phyloP scores from a whole-genome alignment of 176 grass and related monocot genomes.

The Musa acuminata region DNA sequence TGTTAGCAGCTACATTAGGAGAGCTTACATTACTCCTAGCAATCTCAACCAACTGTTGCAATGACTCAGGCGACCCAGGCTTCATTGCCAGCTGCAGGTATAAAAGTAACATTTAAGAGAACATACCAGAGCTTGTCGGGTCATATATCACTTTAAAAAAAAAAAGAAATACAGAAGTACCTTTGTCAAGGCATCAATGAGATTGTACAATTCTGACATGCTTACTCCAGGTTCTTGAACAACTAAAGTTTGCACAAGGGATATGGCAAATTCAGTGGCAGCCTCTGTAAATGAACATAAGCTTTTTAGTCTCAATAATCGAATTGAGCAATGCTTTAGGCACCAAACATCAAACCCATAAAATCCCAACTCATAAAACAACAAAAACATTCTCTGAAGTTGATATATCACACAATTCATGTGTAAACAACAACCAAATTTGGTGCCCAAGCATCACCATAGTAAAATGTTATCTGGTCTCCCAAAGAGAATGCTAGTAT shows the following conservation, averaged over 20 bases:
- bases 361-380: neutral
- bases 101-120: constrained; percentile 3
- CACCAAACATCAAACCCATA: constrained; percentile 9
- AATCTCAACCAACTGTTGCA: constrained; percentile 76
- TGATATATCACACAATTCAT: neutral
- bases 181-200: constrained; percentile 76
- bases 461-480: neutral
- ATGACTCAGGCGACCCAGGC: constrained; percentile 72
- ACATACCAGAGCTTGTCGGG: neutral
- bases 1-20: constrained; percentile 29
- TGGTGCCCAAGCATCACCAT: neutral
- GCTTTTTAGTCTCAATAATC: neutral
- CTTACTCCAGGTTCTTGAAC: constrained; percentile 58
- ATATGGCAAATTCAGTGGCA: constrained; percentile 76
- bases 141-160: neutral
- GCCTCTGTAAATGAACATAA: constrained; percentile 40
- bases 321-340: neutral
- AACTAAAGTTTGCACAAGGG: constrained; percentile 81
- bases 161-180: constrained; percentile 29
- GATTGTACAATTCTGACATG: constrained; percentile 60
- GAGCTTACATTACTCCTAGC: constrained; percentile 46
- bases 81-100: constrained; percentile 63
- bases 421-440: neutral
- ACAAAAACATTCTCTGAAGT: neutral
- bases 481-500: constrained; percentile 6